Conservation (phyloP, 75 land plant species). For the Selaginella moellendorffii region DNA sequence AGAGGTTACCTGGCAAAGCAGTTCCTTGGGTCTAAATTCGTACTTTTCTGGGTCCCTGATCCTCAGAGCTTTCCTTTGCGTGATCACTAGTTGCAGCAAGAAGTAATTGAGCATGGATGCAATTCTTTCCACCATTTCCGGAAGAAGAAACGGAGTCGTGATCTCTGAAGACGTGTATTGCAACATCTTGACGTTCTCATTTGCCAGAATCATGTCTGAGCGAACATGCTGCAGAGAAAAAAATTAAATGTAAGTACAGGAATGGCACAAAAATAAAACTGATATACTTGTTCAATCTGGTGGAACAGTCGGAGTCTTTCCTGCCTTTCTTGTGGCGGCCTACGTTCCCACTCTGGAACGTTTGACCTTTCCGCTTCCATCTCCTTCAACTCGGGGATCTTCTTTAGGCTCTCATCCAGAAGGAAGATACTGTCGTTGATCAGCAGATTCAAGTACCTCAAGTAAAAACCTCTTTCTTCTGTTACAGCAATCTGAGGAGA, state of each 20-base stretch:
- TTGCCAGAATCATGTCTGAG: not conserved
- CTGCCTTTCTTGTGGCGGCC: conserved; percentile 89
- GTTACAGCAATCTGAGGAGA: conserved; percentile 26
- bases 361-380: conserved; percentile 46
- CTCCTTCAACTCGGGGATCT: not conserved
- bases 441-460: conserved; percentile 8
- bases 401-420: not conserved
- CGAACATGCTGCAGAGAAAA: conserved; percentile 20
- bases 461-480: conserved; percentile 1
- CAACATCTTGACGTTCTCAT: conserved; percentile 3
- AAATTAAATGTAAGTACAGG: not conserved
- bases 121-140: not conserved
- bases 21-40: conserved; percentile 79
- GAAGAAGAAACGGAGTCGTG: not conserved
- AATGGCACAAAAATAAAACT: not conserved
- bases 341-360: conserved; percentile 67
- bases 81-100: conserved; percentile 20
- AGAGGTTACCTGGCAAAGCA: conserved; percentile 60
- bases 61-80: conserved; percentile 78
- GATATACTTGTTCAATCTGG: conserved; percentile 64
- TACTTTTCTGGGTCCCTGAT: conserved; percentile 96
- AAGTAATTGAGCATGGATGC: conserved; percentile 9
- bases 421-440: conserved; percentile 7
- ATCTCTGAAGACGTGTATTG: not conserved
- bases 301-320: conserved; percentile 74